Base-by-base conservation (phyloP, 306 rosid species). In the Vigna radiata region DNA sequence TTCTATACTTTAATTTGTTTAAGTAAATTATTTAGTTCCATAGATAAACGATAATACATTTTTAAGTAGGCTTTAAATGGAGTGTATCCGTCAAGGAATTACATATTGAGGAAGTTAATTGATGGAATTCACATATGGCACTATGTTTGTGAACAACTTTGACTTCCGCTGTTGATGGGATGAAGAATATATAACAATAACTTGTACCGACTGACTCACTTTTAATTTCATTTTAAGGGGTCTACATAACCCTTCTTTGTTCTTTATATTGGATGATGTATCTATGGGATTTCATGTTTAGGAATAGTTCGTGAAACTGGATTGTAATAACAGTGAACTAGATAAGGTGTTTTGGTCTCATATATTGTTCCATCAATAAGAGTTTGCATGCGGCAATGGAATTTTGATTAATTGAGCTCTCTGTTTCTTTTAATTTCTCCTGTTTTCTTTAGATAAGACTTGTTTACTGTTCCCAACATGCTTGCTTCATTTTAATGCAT, bases 401-500 rank as follows among this genome's bases (percentile, higher is more conserved):
- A 17, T 68, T 67, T 46, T 31, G 29, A n/a, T 62, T 21, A 62
- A 46, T 52, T 71, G 11, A 72, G 48, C 10, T 23, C 10, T 16
- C 49, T 60, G 16, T 60, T 63, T 63, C 56, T 9, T 69, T 43
- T 72, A 61, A 70, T 23, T 60, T 50, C 43, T 74, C 52, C 41
- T 18, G 0, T 53, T 68, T 37, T 70, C 43, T 33, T 9, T 5
- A 23, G 16, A 47, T 37, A 75, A 10, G 76, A 41, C 63, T 63
- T 79, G 23, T 5, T 50, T 70, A 14, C 29, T 69, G 19, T 63
- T 70, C 39, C 12, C 50, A 62, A 52, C 65, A 14, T 68, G 14
- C 12, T 13, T 56, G 58, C 37, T 84, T 76, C 73, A 44, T 49
- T 48, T 49, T 77, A 79, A 72, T 66, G 75, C 74, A 69, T 13